Base-by-base conservation (phyloP, 768 basidiomycete genomes). In the Lactarius psammicola region DNA sequence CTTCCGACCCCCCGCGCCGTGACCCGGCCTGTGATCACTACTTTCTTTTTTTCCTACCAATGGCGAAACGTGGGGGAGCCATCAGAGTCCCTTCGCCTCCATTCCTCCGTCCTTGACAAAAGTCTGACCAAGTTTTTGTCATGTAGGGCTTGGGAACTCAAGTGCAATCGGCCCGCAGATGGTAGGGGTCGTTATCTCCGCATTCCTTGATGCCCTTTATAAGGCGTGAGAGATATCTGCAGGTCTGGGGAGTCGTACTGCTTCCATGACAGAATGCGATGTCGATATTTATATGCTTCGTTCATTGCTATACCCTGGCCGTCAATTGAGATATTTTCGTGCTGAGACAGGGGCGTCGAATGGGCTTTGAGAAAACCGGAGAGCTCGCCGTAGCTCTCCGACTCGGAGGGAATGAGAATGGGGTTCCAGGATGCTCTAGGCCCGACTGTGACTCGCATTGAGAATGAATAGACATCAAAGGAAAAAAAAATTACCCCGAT, bases 121-220 rank as follows among this genome's bases (percentile, higher is more conserved):
- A 23, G 28, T 15, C 56, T 56, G 59, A 63, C 49, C 13, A 40
- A 2, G 34, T 54, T 26, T 34, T 17, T 18, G 31, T 20, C 20
- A 17, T 49, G 17, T 28, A 70, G 69, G 69, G 17, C 58, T 70
- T n/a, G 69, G 69, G 15, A 70, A 59, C 46, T 70, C 69, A 53
- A 70, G 69, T 57, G 59, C 68, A 17, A 64, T 70, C 36, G 69
- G 69, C 40, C 69, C 69, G 20, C 55, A 62, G 44, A 59, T 70
- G 64, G 68, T 70, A 17, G 69, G 64, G 23, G 40, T 51, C 20
- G 15, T 70, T 57, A 28, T 58, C 4, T 55, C 64, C 51, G 64
- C 69, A 30, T 70, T 70, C 56, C 53, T 70, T 20, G 69, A 70
- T 51, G 59, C 64, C 18, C 38, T 70, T 33, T 70, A 70, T 46